These are phyloP conservation scores for Calocybe indica DNA, from an alignment of 768 basidiomycete genomes.

Conservation along the genomic window DNA sequence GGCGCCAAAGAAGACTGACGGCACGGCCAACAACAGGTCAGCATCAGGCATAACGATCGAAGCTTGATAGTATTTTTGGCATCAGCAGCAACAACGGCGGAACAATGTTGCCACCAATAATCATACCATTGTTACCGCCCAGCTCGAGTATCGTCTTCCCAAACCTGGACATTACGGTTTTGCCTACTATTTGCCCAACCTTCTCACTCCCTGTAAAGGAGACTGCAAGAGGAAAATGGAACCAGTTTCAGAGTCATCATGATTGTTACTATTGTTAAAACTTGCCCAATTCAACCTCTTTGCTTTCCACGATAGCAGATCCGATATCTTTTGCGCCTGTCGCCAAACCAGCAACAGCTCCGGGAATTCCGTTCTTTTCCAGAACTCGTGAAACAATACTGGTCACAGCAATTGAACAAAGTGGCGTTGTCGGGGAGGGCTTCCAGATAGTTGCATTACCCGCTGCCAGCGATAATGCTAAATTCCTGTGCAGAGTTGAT, in stretches of 20 bases:
- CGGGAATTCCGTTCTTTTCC: conserved; percentile 77
- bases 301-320: conserved; percentile 68
- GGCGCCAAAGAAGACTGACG: conserved; percentile 90
- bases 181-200: conserved; percentile 85
- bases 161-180: conserved; percentile 79
- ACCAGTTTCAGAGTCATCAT: conserved; percentile 5
- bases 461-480: conserved; percentile 80
- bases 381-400: conserved; percentile 78
- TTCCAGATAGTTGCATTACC: conserved; percentile 97
- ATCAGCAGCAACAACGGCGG: conserved; percentile 7
- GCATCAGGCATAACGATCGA: conserved; percentile 93
- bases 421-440: conserved; percentile 82
- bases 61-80: conserved; percentile 40
- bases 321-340: conserved; percentile 82
- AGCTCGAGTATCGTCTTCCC: conserved; percentile 89
- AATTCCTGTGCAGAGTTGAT: conserved; percentile 54
- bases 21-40: conserved; percentile 83
- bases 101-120: conserved; percentile 10
- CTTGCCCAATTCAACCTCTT: conserved; percentile 73
- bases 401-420: conserved; percentile 89
- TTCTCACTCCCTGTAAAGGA: conserved; percentile 94
- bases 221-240: conserved; percentile 37
- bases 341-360: conserved; percentile 77
- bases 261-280: not conserved
- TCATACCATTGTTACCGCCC: conserved; percentile 90